These are phyloP conservation scores for Rubus idaeus DNA, from an alignment of 306 rosid species.

Conservation along the genomic window DNA sequence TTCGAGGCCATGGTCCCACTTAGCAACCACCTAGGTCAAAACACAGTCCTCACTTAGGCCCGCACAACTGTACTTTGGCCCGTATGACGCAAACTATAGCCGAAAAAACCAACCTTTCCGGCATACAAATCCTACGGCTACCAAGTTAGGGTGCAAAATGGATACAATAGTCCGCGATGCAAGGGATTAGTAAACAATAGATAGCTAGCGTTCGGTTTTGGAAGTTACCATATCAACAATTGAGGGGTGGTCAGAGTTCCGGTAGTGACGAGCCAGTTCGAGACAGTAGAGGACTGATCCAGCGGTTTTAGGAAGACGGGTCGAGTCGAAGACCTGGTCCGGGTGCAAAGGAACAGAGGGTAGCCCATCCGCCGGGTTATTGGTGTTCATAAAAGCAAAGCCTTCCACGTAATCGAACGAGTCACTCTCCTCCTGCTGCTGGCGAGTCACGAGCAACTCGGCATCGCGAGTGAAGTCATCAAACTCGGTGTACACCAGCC, in stretches of 20 bases:
- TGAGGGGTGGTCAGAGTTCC: conserved; percentile 40
- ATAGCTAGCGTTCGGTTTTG: background rate
- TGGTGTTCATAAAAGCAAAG: conserved; percentile 69
- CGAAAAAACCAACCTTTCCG: background rate
- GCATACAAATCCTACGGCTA: conserved; percentile 12
- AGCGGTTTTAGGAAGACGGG: conserved; percentile 39
- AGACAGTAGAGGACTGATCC: conserved; percentile 86
- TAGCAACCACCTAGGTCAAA: conserved; percentile 53
- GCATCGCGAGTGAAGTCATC: conserved; percentile 70
- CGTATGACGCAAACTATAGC: conserved; percentile 8
- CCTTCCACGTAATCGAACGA: conserved; percentile 97
- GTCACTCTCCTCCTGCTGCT: conserved; percentile 42
- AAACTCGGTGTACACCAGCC: conserved; percentile 74
- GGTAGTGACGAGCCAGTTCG: conserved; percentile 74
- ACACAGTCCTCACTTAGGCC: conserved; percentile 20
- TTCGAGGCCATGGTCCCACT: conserved; percentile 19
- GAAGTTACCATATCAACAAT: conserved; percentile 62
- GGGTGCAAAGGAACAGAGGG: conserved; percentile 61
- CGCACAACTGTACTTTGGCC: background rate
- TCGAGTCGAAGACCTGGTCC: conserved; percentile 48
- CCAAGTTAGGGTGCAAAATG: conserved; percentile 9
- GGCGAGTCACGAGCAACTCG: conserved; percentile 62
- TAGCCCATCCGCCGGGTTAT: conserved; percentile 69
- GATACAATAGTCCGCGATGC: background rate
- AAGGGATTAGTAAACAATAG: background rate